Conservation (phyloP, 2,329 filamentous ascomycete species). For the Neurospora crassa region DNA sequence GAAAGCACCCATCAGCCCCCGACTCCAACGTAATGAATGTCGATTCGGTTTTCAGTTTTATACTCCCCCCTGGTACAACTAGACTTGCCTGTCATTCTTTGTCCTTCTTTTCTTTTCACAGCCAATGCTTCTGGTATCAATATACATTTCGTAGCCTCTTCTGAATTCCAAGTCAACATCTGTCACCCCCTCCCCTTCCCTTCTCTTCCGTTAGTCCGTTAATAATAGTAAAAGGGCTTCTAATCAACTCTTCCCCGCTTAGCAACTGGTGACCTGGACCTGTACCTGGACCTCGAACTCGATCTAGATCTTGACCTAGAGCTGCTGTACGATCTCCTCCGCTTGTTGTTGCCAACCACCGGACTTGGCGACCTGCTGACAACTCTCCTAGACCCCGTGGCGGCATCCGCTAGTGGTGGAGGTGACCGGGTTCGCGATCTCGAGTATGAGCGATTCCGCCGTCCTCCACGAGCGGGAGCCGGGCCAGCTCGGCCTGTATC, state of each 20-base stretch:
- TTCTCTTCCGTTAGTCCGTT: background rate
- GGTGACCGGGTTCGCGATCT: background rate
- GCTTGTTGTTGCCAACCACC: constrained; percentile 6
- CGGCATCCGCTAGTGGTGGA: background rate
- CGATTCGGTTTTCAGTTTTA: background rate
- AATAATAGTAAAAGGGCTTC: background rate
- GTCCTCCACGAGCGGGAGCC: background rate
- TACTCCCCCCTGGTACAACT: background rate
- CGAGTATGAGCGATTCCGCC: background rate
- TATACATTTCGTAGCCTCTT: background rate
- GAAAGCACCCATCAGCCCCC: background rate
- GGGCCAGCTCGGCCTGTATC: background rate
- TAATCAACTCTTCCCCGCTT: constrained; percentile 19
- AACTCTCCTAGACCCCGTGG: background rate
- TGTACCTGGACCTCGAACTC: constrained; percentile 11
- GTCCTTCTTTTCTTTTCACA: background rate
- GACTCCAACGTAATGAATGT: background rate
- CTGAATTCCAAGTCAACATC: background rate
- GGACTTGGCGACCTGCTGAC: constrained; percentile 4
- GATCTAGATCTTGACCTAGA: constrained; percentile 16
- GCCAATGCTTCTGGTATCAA: background rate
- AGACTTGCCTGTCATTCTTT: background rate
- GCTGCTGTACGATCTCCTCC: constrained; percentile 14
- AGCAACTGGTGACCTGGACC: constrained; percentile 12
- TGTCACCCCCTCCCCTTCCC: background rate